Conservation (phyloP, 2,329 filamentous ascomycete species). For the Stagonosporopsis tanaceti region DNA sequence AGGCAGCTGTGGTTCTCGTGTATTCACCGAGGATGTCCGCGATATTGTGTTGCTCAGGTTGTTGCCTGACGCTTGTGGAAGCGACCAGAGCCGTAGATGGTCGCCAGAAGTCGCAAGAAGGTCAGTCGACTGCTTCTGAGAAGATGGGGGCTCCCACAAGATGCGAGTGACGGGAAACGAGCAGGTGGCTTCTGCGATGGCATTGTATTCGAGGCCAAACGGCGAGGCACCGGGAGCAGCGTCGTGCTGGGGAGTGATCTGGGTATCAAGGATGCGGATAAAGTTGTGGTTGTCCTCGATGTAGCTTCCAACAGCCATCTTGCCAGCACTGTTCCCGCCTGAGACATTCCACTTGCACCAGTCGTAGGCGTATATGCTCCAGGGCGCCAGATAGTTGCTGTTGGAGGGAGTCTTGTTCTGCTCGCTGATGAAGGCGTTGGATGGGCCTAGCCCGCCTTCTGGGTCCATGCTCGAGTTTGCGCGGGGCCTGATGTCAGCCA, state of each 20-base stretch:
- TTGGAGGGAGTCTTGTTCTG: constrained; percentile 72
- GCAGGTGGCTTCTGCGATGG: constrained; percentile 94
- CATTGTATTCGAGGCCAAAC: constrained; percentile 86
- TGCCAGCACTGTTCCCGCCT: constrained; percentile 75
- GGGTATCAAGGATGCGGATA: constrained; percentile 96
- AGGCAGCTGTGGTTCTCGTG: constrained; percentile 66
- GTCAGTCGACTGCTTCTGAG: constrained; percentile 94
- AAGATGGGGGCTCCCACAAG: constrained; percentile 93
- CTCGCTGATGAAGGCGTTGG: constrained; percentile 66
- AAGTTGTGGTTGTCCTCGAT: constrained; percentile 98
- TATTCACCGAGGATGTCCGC: constrained; percentile 68
- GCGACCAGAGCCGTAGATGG: constrained; percentile 90
- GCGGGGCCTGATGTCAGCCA: constrained; percentile 89
- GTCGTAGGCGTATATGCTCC: constrained; percentile 95
- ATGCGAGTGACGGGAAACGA: constrained; percentile 96
- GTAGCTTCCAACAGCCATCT: constrained; percentile 94
- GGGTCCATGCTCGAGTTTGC: constrained; percentile 84
- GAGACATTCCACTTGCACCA: constrained; percentile 98
- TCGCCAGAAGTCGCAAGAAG: constrained; percentile 94
- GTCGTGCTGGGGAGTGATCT: constrained; percentile 73
- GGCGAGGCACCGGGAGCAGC: constrained; percentile 75
- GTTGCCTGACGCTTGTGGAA: constrained; percentile 64
- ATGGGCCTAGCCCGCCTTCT: constrained; percentile 67
- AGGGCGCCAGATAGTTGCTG: constrained; percentile 92
- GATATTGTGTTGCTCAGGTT: constrained; percentile 76